phyloP scores from a whole-genome alignment of 176 grass and related monocot genomes.

The Saccharum officinarum region DNA sequence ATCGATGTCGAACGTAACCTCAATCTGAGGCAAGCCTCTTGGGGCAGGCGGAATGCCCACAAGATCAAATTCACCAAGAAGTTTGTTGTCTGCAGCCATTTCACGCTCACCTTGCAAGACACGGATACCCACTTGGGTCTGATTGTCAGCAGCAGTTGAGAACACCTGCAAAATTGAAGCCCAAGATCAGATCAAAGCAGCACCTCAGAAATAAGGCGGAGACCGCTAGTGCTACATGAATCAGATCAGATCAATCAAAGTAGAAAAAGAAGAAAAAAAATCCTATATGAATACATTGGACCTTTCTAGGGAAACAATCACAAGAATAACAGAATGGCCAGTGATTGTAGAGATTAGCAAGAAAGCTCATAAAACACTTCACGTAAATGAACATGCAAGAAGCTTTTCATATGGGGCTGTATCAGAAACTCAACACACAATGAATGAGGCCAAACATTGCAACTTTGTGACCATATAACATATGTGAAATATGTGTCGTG shows the following conservation, averaged over 20 bases:
- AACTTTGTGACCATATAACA: not conserved
- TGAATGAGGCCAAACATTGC: not conserved
- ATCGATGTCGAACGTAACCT: slow-evolving; percentile 79
- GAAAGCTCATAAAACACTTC: not conserved
- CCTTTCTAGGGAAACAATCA: not conserved
- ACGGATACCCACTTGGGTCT: slow-evolving; percentile 72
- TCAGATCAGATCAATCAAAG: not conserved
- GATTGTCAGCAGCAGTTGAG: slow-evolving; percentile 76
- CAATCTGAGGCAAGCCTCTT: slow-evolving; percentile 70
- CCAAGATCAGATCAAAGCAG: not conserved
- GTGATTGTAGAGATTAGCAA: not conserved
- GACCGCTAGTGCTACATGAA: not conserved
- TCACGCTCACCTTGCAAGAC: slow-evolving; percentile 83
- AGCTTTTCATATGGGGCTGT: not conserved
- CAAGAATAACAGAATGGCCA: not conserved
- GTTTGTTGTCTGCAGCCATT: slow-evolving; percentile 76
- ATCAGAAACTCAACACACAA: not conserved
- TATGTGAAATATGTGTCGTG: not conserved
- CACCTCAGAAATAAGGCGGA: not conserved
- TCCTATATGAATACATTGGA: not conserved
- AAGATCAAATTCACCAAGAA: slow-evolving; percentile 75
- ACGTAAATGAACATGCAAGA: not conserved
- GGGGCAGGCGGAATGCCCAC: slow-evolving; percentile 81
- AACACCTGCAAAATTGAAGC: slow-evolving; percentile 44
- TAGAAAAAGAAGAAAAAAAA: not conserved